A percentile compares a stretch with the other conserved stretches of the same genome.
These are phyloP conservation scores for Wallacemonas sp. DNA, from an alignment of 208 protist species.

Conservation along the genomic window DNA sequence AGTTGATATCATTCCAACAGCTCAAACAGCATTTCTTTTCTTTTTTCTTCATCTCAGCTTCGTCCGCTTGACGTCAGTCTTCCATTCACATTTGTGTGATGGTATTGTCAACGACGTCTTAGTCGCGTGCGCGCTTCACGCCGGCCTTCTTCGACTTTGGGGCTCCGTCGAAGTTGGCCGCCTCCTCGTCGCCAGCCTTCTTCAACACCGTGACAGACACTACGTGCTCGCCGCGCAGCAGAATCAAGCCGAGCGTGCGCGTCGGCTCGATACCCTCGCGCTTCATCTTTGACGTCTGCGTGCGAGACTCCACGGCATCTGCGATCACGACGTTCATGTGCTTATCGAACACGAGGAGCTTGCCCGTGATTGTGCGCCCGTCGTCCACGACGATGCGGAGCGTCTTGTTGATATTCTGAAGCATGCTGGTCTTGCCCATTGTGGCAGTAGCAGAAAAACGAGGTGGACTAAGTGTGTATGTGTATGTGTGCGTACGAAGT, in stretches of 20 bases:
- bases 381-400: slow-evolving; percentile 72
- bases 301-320: slow-evolving; percentile 58
- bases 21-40: no score
- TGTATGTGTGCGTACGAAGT: no score
- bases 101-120: no score
- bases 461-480: no score
- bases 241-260: slow-evolving; percentile 68
- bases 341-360: slow-evolving; percentile 81
- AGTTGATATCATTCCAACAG: no score
- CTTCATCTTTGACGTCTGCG: slow-evolving; percentile 68
- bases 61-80: background rate
- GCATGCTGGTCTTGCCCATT: slow-evolving; percentile 77
- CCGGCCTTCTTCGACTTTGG: slow-evolving; percentile 26
- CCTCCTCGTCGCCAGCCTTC: slow-evolving; percentile 14
- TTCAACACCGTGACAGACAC: slow-evolving; percentile 75
- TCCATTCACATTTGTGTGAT: background rate
- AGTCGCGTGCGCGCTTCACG: slow-evolving; percentile 29
- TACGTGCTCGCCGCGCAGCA: slow-evolving; percentile 85
- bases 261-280: slow-evolving; percentile 52
- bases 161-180: slow-evolving; percentile 36
- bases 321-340: slow-evolving; percentile 90
- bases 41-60: no score
- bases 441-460: background rate
- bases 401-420: slow-evolving; percentile 84
- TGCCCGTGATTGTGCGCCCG: slow-evolving; percentile 69